Evolutionary conservation across 805 yeast species (phyloP).

Genomic region (Barnettozyma pratensis): DNA sequence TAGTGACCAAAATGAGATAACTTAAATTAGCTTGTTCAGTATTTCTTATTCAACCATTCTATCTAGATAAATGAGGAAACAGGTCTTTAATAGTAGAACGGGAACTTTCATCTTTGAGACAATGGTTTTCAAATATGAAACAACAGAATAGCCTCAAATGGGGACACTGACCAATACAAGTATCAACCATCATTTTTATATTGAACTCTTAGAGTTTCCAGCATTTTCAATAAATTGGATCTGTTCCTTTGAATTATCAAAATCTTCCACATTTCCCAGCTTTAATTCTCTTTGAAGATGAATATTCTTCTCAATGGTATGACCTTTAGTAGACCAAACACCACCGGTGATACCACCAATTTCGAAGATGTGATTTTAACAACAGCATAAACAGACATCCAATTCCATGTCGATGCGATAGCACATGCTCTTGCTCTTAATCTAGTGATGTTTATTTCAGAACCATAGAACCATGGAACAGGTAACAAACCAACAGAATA

Average conservation of each 20-base stretch:
- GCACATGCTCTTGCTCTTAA: conserved; percentile 56
- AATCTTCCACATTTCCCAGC: not conserved
- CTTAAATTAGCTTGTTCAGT: too few species aligned
- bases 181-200: too few species aligned
- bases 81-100: too few species aligned
- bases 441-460: conserved; percentile 55
- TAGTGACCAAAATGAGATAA: too few species aligned
- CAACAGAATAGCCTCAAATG: too few species aligned
- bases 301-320: not conserved
- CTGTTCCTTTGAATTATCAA: not conserved
- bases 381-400: conserved; percentile 57
- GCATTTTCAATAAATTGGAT: not conserved
- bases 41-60: too few species aligned
- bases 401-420: conserved; percentile 51
- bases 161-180: too few species aligned
- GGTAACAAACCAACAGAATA: conserved; percentile 10
- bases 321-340: not conserved
- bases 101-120: too few species aligned
- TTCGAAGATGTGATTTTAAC: conserved; percentile 47
- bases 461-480: conserved; percentile 40
- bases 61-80: too few species aligned
- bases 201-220: too few species aligned
- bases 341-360: conserved; percentile 9
- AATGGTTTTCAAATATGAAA: too few species aligned
- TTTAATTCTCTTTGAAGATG: not conserved